A percentile compares a stretch with the other conserved stretches of the same genome.
phyloP scores from a whole-genome alignment of 2,329 filamentous ascomycete genomes.

The Aureobasidium sp. region DNA sequence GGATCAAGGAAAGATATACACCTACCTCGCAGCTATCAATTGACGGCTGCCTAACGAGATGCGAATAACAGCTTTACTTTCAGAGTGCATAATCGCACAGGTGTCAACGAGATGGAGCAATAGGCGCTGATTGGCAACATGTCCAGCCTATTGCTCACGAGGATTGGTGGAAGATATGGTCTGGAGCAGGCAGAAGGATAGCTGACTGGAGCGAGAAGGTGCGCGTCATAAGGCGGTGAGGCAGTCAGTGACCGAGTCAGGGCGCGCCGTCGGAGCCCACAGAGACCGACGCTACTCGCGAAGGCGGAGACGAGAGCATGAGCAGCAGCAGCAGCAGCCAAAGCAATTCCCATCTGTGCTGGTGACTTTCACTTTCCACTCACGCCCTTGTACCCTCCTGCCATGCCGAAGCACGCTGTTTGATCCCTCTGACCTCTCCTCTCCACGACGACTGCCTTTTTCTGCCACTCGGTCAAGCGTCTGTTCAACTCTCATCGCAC shows the following conservation, averaged over 20 bases:
- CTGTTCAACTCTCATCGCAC: background rate
- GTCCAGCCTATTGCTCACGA: too few species aligned
- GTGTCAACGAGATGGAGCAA: background rate
- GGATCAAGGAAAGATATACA: background rate
- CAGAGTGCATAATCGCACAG: background rate
- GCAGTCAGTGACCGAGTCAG: background rate
- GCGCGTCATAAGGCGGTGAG: slow-evolving; percentile 3
- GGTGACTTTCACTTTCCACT: background rate
- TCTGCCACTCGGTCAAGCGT: background rate
- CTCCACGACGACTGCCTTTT: slow-evolving; percentile 2
- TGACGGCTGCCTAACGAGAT: background rate
- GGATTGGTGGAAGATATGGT: background rate
- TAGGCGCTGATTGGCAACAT: background rate
- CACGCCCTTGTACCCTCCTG: background rate
- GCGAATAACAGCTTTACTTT: background rate
- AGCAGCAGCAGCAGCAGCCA: background rate
- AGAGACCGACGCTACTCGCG: slow-evolving; percentile 1
- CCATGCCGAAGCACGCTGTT: slow-evolving; percentile 11
- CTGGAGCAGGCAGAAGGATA: background rate
- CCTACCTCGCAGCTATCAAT: background rate
- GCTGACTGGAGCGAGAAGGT: background rate
- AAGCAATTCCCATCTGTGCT: background rate
- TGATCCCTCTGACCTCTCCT: background rate
- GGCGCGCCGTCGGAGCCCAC: background rate
- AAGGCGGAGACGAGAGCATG: slow-evolving; percentile 6